These are phyloP conservation scores for Austroboletus eburneus DNA, from an alignment of 768 basidiomycete genomes.

Conservation along the genomic window DNA sequence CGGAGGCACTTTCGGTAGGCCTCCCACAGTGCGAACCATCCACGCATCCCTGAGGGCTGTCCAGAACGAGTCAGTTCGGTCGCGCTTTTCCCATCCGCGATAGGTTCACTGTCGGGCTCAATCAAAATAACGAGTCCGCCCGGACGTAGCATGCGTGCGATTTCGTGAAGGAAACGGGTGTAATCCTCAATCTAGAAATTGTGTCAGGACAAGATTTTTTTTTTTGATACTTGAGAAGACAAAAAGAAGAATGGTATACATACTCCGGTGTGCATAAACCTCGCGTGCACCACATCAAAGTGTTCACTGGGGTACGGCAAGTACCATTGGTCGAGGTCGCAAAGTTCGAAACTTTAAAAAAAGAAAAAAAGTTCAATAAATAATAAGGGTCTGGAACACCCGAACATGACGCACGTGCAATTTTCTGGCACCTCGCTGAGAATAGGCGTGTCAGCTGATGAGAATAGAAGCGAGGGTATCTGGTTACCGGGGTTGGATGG, in stretches of 20 bases:
- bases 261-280: constrained; percentile 62
- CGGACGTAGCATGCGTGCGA: constrained; percentile 62
- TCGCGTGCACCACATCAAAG: constrained; percentile 69
- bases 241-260: constrained; percentile 6
- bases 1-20: constrained; percentile 54
- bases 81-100: constrained; percentile 42
- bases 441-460: constrained; percentile 14
- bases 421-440: constrained; percentile 61
- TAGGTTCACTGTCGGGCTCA: constrained; percentile 54
- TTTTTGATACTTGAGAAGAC: constrained; percentile 3
- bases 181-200: constrained; percentile 55
- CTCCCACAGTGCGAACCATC: constrained; percentile 65
- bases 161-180: constrained; percentile 54
- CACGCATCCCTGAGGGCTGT: constrained; percentile 40
- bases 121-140: constrained; percentile 67
- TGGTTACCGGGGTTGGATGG: constrained; percentile 63
- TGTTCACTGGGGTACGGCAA: constrained; percentile 61
- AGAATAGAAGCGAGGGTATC: constrained; percentile 1
- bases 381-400: not conserved
- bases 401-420: constrained; percentile 57
- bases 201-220: constrained; percentile 4
- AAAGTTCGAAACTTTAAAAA: constrained; percentile 59
- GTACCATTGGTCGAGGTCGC: constrained; percentile 56
- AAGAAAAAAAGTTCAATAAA: constrained; percentile 3
- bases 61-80: constrained; percentile 31